These are phyloP conservation scores for Quercus tomentella DNA, from an alignment of 331 rosid species.

Conservation along the genomic window DNA sequence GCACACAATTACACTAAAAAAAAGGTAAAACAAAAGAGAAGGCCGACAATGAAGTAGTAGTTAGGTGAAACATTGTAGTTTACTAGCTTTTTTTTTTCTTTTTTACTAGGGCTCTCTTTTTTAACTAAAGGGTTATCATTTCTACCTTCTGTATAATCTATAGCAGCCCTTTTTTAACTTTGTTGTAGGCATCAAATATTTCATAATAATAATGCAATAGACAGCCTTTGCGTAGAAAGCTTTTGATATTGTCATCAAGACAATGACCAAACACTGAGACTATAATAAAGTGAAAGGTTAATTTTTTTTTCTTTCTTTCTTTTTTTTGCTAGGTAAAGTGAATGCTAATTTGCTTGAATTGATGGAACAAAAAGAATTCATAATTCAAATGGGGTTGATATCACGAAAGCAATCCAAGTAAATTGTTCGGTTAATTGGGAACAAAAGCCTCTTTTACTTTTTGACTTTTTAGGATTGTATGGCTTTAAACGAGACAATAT, in stretches of 20 bases:
- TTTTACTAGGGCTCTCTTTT: not conserved
- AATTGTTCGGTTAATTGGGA: constrained; percentile 59
- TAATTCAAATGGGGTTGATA: not conserved
- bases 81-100: too few species aligned
- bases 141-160: not conserved
- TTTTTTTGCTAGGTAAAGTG: not conserved
- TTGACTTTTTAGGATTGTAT: constrained; percentile 50
- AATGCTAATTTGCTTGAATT: constrained; percentile 1
- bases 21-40: not conserved
- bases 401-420: constrained; percentile 28
- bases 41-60: not conserved
- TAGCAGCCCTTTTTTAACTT: not conserved
- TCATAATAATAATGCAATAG: not conserved
- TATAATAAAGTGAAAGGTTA: not conserved
- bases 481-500: constrained; percentile 39
- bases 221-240: not conserved
- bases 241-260: constrained; percentile 11
- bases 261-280: constrained; percentile 37
- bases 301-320: not conserved
- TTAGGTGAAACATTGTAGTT: not conserved
- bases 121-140: not conserved
- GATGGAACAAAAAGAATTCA: not conserved
- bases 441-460: constrained; percentile 43
- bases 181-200: not conserved
- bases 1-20: constrained; percentile 17